Base-by-base conservation (phyloP, 2,329 filamentous ascomycete species). In the Daldinia sp. region DNA sequence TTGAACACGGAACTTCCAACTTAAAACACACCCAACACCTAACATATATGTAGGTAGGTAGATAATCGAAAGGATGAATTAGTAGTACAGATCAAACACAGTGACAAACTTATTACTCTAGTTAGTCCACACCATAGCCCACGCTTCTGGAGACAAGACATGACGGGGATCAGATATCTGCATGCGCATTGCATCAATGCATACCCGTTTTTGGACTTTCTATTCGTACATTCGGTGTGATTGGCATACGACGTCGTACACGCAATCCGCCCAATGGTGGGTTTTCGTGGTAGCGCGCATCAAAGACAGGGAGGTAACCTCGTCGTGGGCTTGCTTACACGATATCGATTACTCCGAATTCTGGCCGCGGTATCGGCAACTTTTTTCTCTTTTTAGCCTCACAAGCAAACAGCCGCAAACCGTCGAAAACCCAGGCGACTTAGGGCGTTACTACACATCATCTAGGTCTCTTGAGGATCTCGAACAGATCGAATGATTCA, bases 291-390 rank as follows among this genome's bases (percentile, higher is more conserved):
- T 39, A 27, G 37, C 47, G 54, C 55, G 41, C 37, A 59, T 49
- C 30, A 58, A 19, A 34, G 30, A 56, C 45, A 29, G 37, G 51
- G 43, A 25, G 19, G 47, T 39, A 32, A 48, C 56, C 55, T 50
- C 45, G 47, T 39, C n/a, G 15, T 37, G 19, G 25, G 25, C 45
- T 53, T 49, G 54, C 49, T 39, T 56, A 57, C 55, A 60, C 49
- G 27, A 56, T 39, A 41, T 34, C 23, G 50, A 57, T 57, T 48
- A 25, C 53, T 47, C 61, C 64, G 58, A 62, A 50, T 45, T 64
- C 55, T 64, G 41, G 58, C 61, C 58, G 64, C 58, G 58, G 60
- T 50, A 64, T 64, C 64, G 64, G 58, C 55, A 10, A 43, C 39
- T 30, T 34, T 39, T 50, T n/a, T 56, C 39, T 30, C 39, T 39